Evolutionary conservation across 805 yeast species (phyloP).

Genomic region (Starmerella bombi): DNA sequence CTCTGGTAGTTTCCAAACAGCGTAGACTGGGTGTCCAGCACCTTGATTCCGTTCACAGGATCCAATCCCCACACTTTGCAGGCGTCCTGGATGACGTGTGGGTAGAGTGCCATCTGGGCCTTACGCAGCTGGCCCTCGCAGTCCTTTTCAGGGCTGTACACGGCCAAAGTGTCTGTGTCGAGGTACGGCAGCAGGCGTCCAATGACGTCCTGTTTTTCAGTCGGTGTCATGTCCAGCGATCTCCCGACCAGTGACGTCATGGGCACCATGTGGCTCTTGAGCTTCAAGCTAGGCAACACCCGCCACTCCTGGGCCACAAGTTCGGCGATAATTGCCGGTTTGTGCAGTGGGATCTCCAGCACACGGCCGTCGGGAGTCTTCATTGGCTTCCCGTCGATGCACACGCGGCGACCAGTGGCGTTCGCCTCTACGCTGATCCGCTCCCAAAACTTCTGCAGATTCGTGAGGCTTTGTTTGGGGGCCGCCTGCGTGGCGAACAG

Average conservation of each 20-base stretch:
- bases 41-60: conserved; percentile 30
- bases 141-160: conserved; percentile 67
- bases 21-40: conserved; percentile 71
- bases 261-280: conserved; percentile 71
- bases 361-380: conserved; percentile 74
- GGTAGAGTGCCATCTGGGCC: conserved; percentile 65
- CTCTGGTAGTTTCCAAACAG: conserved; percentile 69
- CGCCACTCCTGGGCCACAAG: conserved; percentile 83
- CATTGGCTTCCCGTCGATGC: conserved; percentile 61
- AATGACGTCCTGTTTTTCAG: conserved; percentile 47
- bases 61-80: conserved; percentile 39
- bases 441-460: conserved; percentile 58
- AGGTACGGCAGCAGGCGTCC: conserved; percentile 60
- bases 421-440: conserved; percentile 39
- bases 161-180: conserved; percentile 87
- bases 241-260: conserved; percentile 78
- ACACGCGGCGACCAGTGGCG: conserved; percentile 36
- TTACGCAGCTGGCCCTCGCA: conserved; percentile 69
- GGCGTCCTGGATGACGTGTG: conserved; percentile 58
- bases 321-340: conserved; percentile 43
- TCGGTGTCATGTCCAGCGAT: conserved; percentile 57
- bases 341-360: conserved; percentile 45
- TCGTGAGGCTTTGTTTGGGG: not conserved
- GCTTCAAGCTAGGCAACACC: conserved; percentile 43
- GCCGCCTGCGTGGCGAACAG: not conserved